A percentile compares a stretch with the other conserved stretches of the same genome.
Conservation (phyloP, 2,329 filamentous ascomycete species). For the Clonostachys sp. region DNA sequence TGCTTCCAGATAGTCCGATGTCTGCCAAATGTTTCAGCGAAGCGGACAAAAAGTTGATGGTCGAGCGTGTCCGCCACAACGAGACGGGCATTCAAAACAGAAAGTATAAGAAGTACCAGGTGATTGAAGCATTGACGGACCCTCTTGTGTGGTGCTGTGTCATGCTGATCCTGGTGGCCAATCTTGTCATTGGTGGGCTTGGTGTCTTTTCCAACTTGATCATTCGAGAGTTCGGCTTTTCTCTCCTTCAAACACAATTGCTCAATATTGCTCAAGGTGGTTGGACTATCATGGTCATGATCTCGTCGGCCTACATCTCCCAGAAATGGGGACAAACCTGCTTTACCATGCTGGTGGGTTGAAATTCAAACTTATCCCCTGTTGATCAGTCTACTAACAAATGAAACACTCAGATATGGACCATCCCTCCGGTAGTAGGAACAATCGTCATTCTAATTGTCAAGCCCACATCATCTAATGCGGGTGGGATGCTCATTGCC, state of each 20-base stretch:
- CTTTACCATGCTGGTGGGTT: slow-evolving; percentile 4
- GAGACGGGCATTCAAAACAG: slow-evolving; percentile 29
- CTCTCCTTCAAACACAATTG: slow-evolving; percentile 32
- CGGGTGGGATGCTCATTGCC: slow-evolving; percentile 27
- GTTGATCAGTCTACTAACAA: no score
- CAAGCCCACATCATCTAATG: slow-evolving; percentile 17
- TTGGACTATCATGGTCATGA: slow-evolving; percentile 28
- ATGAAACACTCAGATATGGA: no score
- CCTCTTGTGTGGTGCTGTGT: slow-evolving; percentile 64
- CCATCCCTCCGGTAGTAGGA: slow-evolving; percentile 11
- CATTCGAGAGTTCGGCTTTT: slow-evolving; percentile 66
- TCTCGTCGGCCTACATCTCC: slow-evolving; percentile 4
- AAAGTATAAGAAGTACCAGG: slow-evolving; percentile 23
- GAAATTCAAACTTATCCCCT: no score
- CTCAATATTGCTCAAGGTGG: slow-evolving; percentile 34
- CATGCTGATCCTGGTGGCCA: slow-evolving; percentile 65
- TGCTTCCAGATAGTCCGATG: slow-evolving; percentile 44
- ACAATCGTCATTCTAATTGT: slow-evolving; percentile 31
- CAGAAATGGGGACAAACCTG: slow-evolving; percentile 3
- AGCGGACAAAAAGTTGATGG: slow-evolving; percentile 23
- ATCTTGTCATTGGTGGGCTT: slow-evolving; percentile 66
- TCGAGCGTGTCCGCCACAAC: slow-evolving; percentile 24
- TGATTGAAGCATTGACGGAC: slow-evolving; percentile 51
- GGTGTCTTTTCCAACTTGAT: slow-evolving; percentile 73
- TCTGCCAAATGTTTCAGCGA: slow-evolving; percentile 43